Evolutionary conservation across 148 eudicot species (phyloP).

Genomic region (Linanthus parryae): DNA sequence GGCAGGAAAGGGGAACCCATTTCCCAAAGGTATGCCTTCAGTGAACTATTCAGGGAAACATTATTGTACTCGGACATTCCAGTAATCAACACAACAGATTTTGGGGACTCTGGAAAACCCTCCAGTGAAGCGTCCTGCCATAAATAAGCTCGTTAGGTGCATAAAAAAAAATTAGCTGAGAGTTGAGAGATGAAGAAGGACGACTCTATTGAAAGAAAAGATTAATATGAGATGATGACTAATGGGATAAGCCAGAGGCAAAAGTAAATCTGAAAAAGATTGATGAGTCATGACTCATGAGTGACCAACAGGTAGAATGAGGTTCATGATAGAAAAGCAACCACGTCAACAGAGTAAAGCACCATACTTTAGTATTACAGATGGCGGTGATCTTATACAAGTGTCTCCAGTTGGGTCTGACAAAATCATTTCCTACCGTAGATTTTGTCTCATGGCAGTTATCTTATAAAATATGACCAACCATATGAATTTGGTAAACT

Average conservation of each 20-base stretch:
- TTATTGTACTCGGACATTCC: constrained; percentile 79
- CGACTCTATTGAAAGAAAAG: not conserved
- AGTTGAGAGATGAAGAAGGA: not conserved
- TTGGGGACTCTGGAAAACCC: constrained; percentile 94
- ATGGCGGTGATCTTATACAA: not conserved
- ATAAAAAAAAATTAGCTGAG: not conserved
- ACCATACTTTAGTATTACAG: not conserved
- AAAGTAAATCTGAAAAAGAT: not conserved
- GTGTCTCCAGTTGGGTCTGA: too few species aligned
- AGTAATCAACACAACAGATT: constrained; percentile 84
- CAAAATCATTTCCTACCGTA: too few species aligned
- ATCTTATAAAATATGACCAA: not conserved
- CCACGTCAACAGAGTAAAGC: not conserved
- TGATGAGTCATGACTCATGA: too few species aligned
- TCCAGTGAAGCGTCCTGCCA: constrained; percentile 94
- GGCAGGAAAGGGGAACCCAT: constrained; percentile 99
- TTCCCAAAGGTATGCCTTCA: constrained; percentile 94
- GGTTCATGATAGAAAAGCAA: not conserved
- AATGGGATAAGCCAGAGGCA: not conserved
- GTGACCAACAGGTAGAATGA: not conserved
- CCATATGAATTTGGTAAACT: not conserved
- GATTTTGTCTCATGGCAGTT: too few species aligned
- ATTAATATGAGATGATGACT: constrained; percentile 1
- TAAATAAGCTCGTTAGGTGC: not conserved
- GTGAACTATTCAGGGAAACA: constrained; percentile 74